Percentiles rank a stretch among this genome's conserved stretches.
phyloP scores from a whole-genome alignment of 1,284 basidiomycete species.

The Lentinula novae-zelandiae region DNA sequence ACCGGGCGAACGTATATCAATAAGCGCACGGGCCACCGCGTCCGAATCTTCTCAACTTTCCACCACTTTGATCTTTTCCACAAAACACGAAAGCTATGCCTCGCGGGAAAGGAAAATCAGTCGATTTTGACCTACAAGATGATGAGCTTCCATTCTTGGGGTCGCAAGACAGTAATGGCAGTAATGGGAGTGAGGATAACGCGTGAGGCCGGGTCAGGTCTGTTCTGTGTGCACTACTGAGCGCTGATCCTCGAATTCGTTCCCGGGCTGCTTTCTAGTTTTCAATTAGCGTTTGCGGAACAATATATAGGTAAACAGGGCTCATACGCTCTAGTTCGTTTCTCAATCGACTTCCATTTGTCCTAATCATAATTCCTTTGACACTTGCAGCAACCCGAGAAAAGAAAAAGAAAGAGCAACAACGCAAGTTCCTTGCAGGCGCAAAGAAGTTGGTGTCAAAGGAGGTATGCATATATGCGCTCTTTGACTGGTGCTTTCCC shows the following conservation, averaged over 20 bases:
- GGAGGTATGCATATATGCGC: constrained; percentile 7
- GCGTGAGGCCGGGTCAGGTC: neutral
- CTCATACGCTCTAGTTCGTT: neutral
- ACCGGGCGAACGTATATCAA: neutral
- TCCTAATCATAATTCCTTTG: neutral
- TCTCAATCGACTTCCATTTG: neutral
- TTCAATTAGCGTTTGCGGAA: constrained; percentile 12
- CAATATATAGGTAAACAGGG: neutral
- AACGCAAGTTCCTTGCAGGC: constrained; percentile 11
- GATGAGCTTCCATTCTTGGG: constrained; percentile 9
- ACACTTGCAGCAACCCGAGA: constrained; percentile 10
- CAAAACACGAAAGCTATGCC: neutral
- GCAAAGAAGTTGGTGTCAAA: constrained; percentile 3
- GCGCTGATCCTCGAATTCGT: neutral
- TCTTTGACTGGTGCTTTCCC: neutral
- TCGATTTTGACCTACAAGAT: constrained; percentile 2
- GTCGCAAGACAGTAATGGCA: constrained; percentile 12
- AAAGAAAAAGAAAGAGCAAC: constrained; percentile 17
- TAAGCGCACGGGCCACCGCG: neutral
- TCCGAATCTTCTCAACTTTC: neutral
- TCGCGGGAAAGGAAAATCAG: constrained; percentile 6
- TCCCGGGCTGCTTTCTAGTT: neutral
- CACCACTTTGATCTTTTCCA: neutral
- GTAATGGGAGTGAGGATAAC: constrained; percentile 9
- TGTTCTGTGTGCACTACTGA: neutral